Percentiles rank a stretch among this genome's conserved stretches.
Evolutionary conservation across 177 flowering plant genomes (phyloP).

Genomic region (Vitis hybrid): DNA sequence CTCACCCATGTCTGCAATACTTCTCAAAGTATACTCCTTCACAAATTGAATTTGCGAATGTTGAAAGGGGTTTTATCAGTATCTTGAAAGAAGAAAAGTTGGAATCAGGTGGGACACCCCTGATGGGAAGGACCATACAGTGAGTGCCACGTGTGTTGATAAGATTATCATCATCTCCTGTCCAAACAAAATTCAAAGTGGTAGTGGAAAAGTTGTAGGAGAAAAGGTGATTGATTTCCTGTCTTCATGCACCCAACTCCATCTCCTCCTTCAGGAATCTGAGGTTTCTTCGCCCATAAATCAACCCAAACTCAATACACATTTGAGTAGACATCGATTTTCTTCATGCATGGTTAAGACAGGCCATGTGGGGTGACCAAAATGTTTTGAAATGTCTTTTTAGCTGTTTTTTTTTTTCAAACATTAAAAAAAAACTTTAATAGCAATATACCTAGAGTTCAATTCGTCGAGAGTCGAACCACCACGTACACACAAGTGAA

Average conservation of each 20-base stretch:
- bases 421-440: too few species aligned
- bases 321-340: too few species aligned
- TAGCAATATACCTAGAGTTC: too few species aligned
- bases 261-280: background rate
- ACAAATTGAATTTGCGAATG: background rate
- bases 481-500: too few species aligned
- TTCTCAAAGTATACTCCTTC: background rate
- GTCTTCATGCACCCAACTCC: conserved; percentile 16
- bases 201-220: background rate
- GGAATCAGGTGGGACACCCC: conserved; percentile 9
- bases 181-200: background rate
- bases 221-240: conserved; percentile 1
- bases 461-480: rapidly evolving
- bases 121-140: background rate
- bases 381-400: too few species aligned
- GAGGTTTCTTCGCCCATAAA: background rate
- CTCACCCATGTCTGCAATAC: conserved; percentile 41
- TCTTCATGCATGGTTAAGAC: too few species aligned
- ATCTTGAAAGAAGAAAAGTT: background rate
- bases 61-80: background rate
- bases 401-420: too few species aligned
- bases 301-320: too few species aligned
- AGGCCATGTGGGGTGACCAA: too few species aligned
- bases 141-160: conserved; percentile 17
- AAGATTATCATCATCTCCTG: conserved; percentile 12